Evolutionary conservation across 805 yeast species (phyloP), one percentile per base, ranked within the genome.

Genomic region (Schizosaccharomyces cryophilus): DNA sequence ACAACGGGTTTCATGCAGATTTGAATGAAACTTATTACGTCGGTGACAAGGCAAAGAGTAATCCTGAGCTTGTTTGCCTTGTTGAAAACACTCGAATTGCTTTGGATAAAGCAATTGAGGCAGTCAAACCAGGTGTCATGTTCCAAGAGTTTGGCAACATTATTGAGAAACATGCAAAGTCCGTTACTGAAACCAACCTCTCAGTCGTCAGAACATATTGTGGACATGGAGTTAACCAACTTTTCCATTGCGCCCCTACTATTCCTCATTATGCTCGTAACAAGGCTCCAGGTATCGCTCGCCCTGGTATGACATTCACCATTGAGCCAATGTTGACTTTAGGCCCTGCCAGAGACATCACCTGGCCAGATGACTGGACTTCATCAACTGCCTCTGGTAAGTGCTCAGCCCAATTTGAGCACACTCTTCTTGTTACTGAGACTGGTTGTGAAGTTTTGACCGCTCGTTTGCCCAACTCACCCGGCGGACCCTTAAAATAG

Each of bases 281-380:
- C 74, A 90, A 90, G 74, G 86, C 95, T 6, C 77, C 89, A 58
- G 98, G 98, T 63, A 82, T 87, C 56, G 89, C 93, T 75, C 87
- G 87, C 70, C 90, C 95, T 26, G 98, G 98, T 26, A 85, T 89
- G 84, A 87, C 86, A 15, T 93, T 93, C 76, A 93, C 98, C 26
- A 87, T 93, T 62, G 98, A 93, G 73, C 98, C 98, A 58, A 93
- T 93, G 98, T 80, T 93, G 66, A 85, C 87, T 69, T 74, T 82
- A 65, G 98, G 98, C 7, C 74, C 84, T 0, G 84, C 80, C 74
- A 80, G 80, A 68, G 97, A 89, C 71, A 72, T 78, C 63, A 75
- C 82, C 62, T 93, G 98, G 98, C 98, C 98, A 2, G 98, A 93
- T 71, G 85, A 87, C 71, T 93, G 98, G 98, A 93, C 98, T 4